Evolutionary conservation across 345 rosid species (phyloP).

Genomic region (Brassica nigra): DNA sequence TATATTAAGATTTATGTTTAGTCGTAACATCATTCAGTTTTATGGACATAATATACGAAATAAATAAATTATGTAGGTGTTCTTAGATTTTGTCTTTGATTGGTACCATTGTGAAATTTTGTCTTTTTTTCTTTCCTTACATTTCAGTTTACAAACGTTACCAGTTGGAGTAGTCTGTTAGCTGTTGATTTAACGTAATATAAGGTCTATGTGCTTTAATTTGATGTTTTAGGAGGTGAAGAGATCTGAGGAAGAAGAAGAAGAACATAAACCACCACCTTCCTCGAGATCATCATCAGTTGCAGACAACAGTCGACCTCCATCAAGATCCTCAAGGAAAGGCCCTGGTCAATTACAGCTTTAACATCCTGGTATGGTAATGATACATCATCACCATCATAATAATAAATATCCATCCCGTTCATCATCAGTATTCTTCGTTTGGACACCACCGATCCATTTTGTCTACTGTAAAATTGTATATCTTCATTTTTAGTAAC

Average conservation of each 20-base stretch:
- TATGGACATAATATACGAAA: not conserved
- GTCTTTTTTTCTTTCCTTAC: not conserved
- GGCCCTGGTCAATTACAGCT: conserved; percentile 75
- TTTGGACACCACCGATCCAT: conserved; percentile 39
- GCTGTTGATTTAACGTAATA: not conserved
- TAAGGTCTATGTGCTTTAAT: conserved; percentile 1
- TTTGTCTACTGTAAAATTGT: conserved; percentile 45
- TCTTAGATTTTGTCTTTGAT: not conserved
- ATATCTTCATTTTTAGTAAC: conserved; percentile 30
- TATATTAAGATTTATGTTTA: not conserved
- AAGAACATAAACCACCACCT: conserved; percentile 27
- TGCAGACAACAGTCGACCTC: conserved; percentile 53
- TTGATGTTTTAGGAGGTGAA: conserved; percentile 51
- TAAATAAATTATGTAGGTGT: not conserved
- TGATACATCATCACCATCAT: conserved; percentile 22
- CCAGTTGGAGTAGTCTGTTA: not conserved
- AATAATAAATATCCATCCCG: conserved; percentile 14
- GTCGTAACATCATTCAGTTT: not conserved
- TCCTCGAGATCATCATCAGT: conserved; percentile 40
- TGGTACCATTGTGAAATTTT: not conserved
- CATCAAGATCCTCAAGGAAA: conserved; percentile 74
- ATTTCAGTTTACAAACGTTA: not conserved
- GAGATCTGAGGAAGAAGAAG: conserved; percentile 54
- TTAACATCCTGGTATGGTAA: conserved; percentile 36
- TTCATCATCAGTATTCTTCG: conserved; percentile 21